Percentiles rank a stretch among this genome's conserved stretches.
These are phyloP conservation scores for Didymosphaeria variabile DNA, from an alignment of 2,329 filamentous ascomycete genomes.

Conservation along the genomic window DNA sequence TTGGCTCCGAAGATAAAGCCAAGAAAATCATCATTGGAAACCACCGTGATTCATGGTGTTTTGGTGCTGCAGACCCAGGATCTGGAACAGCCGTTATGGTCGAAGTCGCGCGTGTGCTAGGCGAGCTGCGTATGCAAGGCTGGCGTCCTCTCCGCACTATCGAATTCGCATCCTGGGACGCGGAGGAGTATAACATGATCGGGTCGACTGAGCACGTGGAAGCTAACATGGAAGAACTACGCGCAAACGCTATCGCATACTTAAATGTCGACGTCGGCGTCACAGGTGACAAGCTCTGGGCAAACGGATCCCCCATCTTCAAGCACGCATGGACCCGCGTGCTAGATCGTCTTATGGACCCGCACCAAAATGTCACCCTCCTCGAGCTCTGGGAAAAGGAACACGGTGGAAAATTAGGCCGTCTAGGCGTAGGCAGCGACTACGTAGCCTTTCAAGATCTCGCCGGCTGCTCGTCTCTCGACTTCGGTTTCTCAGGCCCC, in stretches of 20 bases:
- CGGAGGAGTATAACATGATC: conserved; percentile 88
- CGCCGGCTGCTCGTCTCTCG: conserved; percentile 85
- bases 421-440: conserved; percentile 79
- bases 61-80: conserved; percentile 85
- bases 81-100: conserved; percentile 89
- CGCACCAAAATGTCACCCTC: conserved; percentile 74
- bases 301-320: conserved; percentile 83
- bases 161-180: conserved; percentile 97
- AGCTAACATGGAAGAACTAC: conserved; percentile 76
- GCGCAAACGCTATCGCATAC: conserved; percentile 81
- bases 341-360: conserved; percentile 78
- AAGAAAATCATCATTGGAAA: conserved; percentile 92
- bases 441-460: conserved; percentile 92
- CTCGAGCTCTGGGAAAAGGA: conserved; percentile 78
- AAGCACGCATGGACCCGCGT: conserved; percentile 75
- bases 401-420: conserved; percentile 64
- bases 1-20: conserved; percentile 81
- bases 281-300: conserved; percentile 76
- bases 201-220: conserved; percentile 97
- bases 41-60: conserved; percentile 91
- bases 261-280: conserved; percentile 90
- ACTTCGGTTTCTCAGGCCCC: conserved; percentile 77
- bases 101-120: conserved; percentile 86
- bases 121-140: conserved; percentile 76
- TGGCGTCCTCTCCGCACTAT: conserved; percentile 96